Evolutionary conservation across 2,329 filamentous ascomycete genomes (phyloP), one percentile per base, ranked within the genome.

Genomic region (Ophidiomyces ophidiicola): DNA sequence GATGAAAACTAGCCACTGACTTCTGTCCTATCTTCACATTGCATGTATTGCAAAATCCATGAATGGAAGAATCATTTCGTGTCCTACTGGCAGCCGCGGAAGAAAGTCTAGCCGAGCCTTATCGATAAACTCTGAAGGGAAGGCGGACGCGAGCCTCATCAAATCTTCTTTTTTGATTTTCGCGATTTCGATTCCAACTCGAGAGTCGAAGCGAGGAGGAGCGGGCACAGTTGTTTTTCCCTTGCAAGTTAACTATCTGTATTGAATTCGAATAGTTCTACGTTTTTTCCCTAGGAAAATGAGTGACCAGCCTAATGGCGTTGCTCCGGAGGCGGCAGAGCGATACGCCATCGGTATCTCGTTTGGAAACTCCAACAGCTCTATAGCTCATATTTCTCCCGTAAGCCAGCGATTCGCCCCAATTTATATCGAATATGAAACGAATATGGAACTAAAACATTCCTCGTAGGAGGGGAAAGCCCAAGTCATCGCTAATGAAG

Each of bases 331-430:
- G 45, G 33, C 52, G 20, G 48, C 57, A 23, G 68, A 73, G 61
- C 66, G 72, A 54, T 70, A 71, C 55, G 84, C 81, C 59, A 96
- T 98, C 66, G 90, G 90, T 61, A 86, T 98, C 59, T 82, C 87
- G 51, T 94, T 96, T 71, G 90, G 90, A 67, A 98, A 96, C 71
- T 87, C 86, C 46, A 93, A 94, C 78, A 92, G 85, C 69, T 94
- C 86, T 45, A 94, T 98, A 66, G 88, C 88, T 53, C 86, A 79
- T 61, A 93, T 87, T 32, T 75, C 80, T 46, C 63, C 64, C 46
- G 72, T 75, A 62, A 48, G 69, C 54, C 33, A 19, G 23, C 6
- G 3, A 32, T 31, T 18, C n/a, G 6, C 17, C 17, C 26, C 26
- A 6, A 2, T 18, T 10, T 15, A 3, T 7, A 5, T 12, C 24